A percentile compares a stretch with the other conserved stretches of the same genome.
Conservation (phyloP, 495 filamentous ascomycete genomes). For the Chaetomium fimeti region DNA sequence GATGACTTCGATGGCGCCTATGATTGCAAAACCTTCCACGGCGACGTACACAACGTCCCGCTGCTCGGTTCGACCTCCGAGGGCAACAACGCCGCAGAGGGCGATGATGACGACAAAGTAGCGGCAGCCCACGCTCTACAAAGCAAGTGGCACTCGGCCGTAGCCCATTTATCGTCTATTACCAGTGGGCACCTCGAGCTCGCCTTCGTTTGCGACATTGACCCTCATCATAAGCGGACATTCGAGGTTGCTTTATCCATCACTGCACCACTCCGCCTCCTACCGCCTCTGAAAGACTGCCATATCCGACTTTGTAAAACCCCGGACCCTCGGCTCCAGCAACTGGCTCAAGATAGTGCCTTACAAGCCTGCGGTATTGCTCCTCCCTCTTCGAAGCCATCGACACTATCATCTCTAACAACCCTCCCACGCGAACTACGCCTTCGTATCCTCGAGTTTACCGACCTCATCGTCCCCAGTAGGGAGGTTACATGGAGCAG, state of each 20-base stretch:
- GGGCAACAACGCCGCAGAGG: not conserved
- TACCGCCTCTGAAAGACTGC: not conserved
- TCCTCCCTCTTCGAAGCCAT: not conserved
- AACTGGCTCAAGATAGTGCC: conserved; percentile 1
- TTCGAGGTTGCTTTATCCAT: not conserved
- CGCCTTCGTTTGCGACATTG: conserved; percentile 13
- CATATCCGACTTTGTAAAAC: conserved; percentile 5
- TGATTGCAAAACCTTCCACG: not conserved
- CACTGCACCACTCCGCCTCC: conserved; percentile 3
- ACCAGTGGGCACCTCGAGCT: conserved; percentile 3
- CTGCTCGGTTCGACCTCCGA: not conserved
- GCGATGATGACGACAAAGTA: not conserved
- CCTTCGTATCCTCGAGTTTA: conserved; percentile 21
- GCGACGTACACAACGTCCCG: not conserved
- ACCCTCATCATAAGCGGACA: not conserved
- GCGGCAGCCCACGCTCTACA: not conserved
- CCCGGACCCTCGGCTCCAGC: not conserved
- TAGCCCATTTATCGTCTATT: not conserved
- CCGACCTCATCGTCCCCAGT: conserved; percentile 19
- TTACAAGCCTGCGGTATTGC: conserved; percentile 1
- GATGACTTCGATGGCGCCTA: not conserved
- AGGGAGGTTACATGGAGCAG: conserved; percentile 24
- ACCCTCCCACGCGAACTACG: conserved; percentile 21
- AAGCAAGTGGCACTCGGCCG: conserved; percentile 1
- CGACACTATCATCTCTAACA: not conserved